Base-by-base conservation (phyloP, 371 early-diverging fungal species). In the Mycotypha africana region DNA sequence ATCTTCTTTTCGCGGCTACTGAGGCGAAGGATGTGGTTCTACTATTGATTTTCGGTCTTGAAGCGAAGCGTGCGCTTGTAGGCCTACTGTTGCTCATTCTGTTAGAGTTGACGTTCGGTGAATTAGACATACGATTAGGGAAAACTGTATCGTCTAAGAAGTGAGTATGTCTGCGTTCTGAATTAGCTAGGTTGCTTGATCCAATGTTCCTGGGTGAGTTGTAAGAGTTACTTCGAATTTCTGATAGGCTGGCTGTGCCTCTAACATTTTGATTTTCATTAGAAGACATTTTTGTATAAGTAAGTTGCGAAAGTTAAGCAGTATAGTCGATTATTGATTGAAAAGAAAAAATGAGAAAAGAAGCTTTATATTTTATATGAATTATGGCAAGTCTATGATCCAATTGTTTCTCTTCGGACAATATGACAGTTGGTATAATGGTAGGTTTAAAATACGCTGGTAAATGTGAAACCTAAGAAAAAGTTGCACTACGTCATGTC, bases 221-320 rank as follows among this genome's bases (percentile, higher is more conserved):
- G 17, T 53, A 53, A 16, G 59, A 58, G 28, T 45, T 38, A 41
- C 59, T 58, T 21, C 59, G 36, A 17, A 53, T 38, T 1, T 53
- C 20, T 10, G 49, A 23, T 16, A 58, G 52, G 47, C 49, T 25
- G 14, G 45, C 53, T 9, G 47, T 53, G 16, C 53, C 53, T 41
- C 53, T 45, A 11, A 28, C 17, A n/a, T 17, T 26, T 39, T 45
- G 19, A 24, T 53, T 44, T 19, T 45, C 25, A 36, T 32, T 33
- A n/a, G n/a, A n/a, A n/a, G n/a, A n/a, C n/a, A n/a, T n/a, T n/a
- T n/a, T n/a, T n/a, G n/a, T n/a, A n/a, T n/a, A n/a, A n/a, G n/a
- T n/a, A n/a, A n/a, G n/a, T n/a, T n/a, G n/a, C n/a, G n/a, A n/a
- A n/a, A n/a, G n/a, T n/a, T n/a, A n/a, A n/a, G n/a, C n/a, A n/a